These are phyloP conservation scores for Chalciporus piperatus DNA, from an alignment of 768 basidiomycete genomes.

Conservation along the genomic window DNA sequence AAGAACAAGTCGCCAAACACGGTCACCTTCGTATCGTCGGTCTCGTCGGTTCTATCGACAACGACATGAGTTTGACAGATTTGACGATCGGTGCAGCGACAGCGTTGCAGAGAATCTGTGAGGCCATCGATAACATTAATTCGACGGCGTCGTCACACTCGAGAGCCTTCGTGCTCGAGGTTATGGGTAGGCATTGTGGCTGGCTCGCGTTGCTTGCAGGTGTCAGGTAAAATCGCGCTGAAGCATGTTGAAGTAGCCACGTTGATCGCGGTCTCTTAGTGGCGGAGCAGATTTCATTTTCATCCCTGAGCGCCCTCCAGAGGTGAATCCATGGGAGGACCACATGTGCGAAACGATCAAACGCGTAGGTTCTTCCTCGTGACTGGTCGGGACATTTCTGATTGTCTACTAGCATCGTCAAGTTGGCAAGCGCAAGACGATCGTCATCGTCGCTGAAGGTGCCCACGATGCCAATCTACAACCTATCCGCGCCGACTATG, in stretches of 20 bases:
- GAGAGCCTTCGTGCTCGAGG: constrained; percentile 95
- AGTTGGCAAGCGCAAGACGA: constrained; percentile 94
- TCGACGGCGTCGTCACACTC: constrained; percentile 96
- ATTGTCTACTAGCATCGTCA: constrained; percentile 67
- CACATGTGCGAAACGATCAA: constrained; percentile 86
- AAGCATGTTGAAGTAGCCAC: neutral
- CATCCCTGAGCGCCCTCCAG: constrained; percentile 91
- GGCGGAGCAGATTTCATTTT: constrained; percentile 96
- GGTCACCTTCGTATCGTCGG: constrained; percentile 93
- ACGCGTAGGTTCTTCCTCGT: constrained; percentile 47
- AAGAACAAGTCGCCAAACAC: constrained; percentile 66
- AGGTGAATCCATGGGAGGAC: constrained; percentile 79
- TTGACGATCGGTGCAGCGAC: constrained; percentile 96
- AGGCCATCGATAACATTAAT: constrained; percentile 97
- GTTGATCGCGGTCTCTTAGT: constrained; percentile 36
- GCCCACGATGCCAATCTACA: constrained; percentile 85
- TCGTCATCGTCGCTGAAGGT: constrained; percentile 97
- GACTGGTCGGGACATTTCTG: neutral
- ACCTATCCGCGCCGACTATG: constrained; percentile 87
- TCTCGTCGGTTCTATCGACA: constrained; percentile 98
- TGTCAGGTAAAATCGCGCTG: constrained; percentile 57
- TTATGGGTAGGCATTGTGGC: constrained; percentile 99
- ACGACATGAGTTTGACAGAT: constrained; percentile 98
- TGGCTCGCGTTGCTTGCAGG: constrained; percentile 95
- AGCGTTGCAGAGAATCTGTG: constrained; percentile 94